These are phyloP conservation scores for Puccinia coronata DNA, from an alignment of 1,284 basidiomycete genomes.

Conservation along the genomic window DNA sequence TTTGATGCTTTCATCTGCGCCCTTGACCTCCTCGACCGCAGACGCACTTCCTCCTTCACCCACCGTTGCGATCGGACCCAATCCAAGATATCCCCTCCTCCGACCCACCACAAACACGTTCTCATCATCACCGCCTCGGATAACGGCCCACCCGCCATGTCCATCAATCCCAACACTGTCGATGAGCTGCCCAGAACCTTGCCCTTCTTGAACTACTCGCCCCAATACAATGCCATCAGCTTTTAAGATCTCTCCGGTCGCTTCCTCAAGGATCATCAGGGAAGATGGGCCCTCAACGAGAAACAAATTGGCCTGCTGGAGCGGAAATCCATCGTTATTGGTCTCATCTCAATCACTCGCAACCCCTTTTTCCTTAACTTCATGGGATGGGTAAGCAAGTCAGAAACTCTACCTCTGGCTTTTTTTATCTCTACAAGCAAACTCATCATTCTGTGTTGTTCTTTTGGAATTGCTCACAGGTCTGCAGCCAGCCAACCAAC, in stretches of 20 bases:
- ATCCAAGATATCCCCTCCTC: not conserved
- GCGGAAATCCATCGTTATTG: conserved; percentile 25
- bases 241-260: conserved; percentile 29
- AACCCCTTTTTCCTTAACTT: conserved; percentile 21
- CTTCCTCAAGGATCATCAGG: conserved; percentile 24
- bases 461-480: conserved; percentile 11
- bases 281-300: conserved; percentile 26
- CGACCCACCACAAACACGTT: too few species aligned
- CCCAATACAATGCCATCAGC: too few species aligned
- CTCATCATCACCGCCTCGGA: conserved; percentile 38
- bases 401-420: not conserved
- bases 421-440: not conserved
- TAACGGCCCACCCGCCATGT: too few species aligned
- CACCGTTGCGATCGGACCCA: not conserved
- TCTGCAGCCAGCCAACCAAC: not conserved
- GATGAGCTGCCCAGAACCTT: too few species aligned
- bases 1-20: conserved; percentile 38
- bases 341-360: conserved; percentile 16
- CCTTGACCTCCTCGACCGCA: conserved; percentile 36
- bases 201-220: too few species aligned
- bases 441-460: not conserved
- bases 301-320: conserved; percentile 39
- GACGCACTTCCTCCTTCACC: not conserved
- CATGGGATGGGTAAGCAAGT: conserved; percentile 10
- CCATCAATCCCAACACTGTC: too few species aligned